Percentiles rank a stretch among this genome's conserved stretches.
These are phyloP conservation scores for Quercus wislizeni DNA, from an alignment of 306 rosid genomes.

Conservation along the genomic window DNA sequence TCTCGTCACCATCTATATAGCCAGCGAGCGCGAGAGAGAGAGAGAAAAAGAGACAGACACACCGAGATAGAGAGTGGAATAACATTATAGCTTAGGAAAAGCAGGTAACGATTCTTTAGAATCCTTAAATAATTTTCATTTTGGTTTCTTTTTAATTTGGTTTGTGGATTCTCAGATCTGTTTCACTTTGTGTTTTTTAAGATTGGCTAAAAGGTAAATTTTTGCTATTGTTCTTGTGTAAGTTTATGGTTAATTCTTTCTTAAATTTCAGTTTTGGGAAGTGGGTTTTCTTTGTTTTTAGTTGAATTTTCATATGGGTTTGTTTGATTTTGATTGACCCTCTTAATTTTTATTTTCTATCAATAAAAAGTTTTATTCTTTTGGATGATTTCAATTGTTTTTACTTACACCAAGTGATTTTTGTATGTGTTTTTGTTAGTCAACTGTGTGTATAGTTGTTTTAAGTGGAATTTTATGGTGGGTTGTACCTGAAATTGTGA, in stretches of 20 bases:
- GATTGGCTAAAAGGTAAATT: background rate
- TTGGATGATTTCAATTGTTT: too few species aligned
- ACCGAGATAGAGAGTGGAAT: background rate
- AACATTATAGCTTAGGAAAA: background rate
- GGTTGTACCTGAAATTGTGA: too few species aligned
- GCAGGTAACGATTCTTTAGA: background rate
- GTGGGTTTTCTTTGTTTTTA: background rate
- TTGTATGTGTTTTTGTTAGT: too few species aligned
- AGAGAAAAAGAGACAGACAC: background rate
- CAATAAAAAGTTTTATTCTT: too few species aligned
- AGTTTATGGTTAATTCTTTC: background rate
- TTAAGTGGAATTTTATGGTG: too few species aligned
- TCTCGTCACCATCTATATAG: too few species aligned
- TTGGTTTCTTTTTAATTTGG: background rate
- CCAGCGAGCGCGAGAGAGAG: background rate
- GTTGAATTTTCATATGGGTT: background rate
- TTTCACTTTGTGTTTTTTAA: background rate
- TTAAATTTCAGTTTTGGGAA: background rate
- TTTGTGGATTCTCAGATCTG: background rate
- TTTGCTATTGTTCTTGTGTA: background rate
- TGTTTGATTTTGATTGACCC: too few species aligned
- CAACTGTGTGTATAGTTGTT: too few species aligned
- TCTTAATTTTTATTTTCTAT: too few species aligned
- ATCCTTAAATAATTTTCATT: too few species aligned
- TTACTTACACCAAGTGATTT: too few species aligned